phyloP scores from a whole-genome alignment of 2,329 filamentous ascomycete species.

The Colletotrichum sp. region DNA sequence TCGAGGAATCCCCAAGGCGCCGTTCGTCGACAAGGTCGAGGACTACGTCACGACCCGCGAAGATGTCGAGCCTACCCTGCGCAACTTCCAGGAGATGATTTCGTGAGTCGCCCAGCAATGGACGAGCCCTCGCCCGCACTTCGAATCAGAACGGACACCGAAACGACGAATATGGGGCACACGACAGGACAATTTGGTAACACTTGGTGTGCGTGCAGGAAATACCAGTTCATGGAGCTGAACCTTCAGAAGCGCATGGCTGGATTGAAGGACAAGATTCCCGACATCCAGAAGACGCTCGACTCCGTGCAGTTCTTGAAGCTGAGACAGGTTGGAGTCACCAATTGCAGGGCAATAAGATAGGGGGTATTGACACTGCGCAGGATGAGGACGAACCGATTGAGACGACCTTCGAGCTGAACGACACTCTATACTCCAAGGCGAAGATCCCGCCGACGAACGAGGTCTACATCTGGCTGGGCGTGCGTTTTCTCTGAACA shows the following conservation, averaged over 20 bases:
- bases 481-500: slow-evolving; percentile 56
- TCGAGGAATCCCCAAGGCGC: slow-evolving; percentile 81
- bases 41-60: slow-evolving; percentile 82
- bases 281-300: slow-evolving; percentile 94
- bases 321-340: slow-evolving; percentile 66
- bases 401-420: slow-evolving; percentile 93
- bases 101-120: slow-evolving; percentile 63
- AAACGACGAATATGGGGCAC: not conserved
- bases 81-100: slow-evolving; percentile 92
- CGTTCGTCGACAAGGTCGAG: slow-evolving; percentile 87
- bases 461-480: slow-evolving; percentile 98
- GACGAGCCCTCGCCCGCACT: slow-evolving; percentile 15
- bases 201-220: slow-evolving; percentile 59
- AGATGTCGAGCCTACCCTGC: slow-evolving; percentile 81
- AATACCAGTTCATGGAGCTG: slow-evolving; percentile 99
- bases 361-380: not conserved
- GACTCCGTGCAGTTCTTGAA: slow-evolving; percentile 90
- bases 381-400: slow-evolving; percentile 70
- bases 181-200: slow-evolving; percentile 7
- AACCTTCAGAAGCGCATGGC: slow-evolving; percentile 85
- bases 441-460: slow-evolving; percentile 82
- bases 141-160: not conserved
- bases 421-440: slow-evolving; percentile 93
- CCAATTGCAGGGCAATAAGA: not conserved
- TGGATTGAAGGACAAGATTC: slow-evolving; percentile 92